These are phyloP conservation scores for Apophysomyces ossiformis DNA, from an alignment of 371 early-diverging fungal genomes.

Conservation along the genomic window DNA sequence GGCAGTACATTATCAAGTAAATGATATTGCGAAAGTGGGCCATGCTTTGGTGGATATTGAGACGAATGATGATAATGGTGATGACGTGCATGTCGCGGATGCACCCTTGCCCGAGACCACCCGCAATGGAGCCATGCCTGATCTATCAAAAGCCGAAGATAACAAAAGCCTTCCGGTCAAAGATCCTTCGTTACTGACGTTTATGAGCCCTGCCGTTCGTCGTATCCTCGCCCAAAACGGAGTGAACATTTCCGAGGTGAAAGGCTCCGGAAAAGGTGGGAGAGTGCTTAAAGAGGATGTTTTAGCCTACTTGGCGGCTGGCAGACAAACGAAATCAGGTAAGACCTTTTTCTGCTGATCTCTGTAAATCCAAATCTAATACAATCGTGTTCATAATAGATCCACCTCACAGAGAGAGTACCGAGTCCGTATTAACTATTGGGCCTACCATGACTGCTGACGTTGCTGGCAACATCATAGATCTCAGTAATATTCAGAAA, in stretches of 20 bases:
- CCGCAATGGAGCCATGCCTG: too few species aligned
- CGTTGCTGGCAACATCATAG: conserved; percentile 29
- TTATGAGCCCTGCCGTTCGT: conserved; percentile 94
- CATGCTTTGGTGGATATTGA: conserved; percentile 92
- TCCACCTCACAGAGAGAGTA: neutral
- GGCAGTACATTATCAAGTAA: conserved; percentile 81
- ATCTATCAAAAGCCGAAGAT: neutral
- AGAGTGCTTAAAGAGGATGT: conserved; percentile 94
- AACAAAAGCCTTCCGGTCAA: neutral
- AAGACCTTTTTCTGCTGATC: neutral
- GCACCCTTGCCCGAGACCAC: too few species aligned
- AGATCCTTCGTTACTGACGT: conserved; percentile 25
- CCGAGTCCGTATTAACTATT: conserved; percentile 38
- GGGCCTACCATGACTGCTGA: neutral
- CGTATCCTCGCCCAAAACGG: conserved; percentile 81
- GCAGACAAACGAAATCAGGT: conserved; percentile 15
- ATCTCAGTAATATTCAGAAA: conserved; percentile 85
- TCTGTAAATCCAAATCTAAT: conserved; percentile 11
- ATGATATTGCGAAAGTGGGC: conserved; percentile 96
- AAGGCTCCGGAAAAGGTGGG: conserved; percentile 87
- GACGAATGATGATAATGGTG: conserved; percentile 53
- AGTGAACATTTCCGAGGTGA: conserved; percentile 74
- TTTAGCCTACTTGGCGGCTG: conserved; percentile 49
- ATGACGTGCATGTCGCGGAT: neutral
- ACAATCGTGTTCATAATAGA: neutral